phyloP scores from a whole-genome alignment of 148 eudicot species.

The Spergularia bocconei region DNA sequence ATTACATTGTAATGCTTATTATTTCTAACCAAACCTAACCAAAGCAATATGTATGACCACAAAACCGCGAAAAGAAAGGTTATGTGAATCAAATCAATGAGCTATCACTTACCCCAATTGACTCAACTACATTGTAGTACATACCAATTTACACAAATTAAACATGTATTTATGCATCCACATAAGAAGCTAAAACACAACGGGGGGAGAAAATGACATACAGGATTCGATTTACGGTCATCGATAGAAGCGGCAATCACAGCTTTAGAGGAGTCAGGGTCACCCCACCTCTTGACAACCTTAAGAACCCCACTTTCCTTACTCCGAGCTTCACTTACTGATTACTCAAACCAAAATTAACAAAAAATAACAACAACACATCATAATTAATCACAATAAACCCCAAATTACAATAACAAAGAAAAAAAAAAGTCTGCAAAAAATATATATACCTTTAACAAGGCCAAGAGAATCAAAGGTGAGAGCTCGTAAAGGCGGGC shows the following conservation, averaged over 20 bases:
- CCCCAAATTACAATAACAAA: neutral
- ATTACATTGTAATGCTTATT: no score
- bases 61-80: neutral
- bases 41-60: neutral
- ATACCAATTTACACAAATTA: neutral
- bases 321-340: slow-evolving; percentile 78
- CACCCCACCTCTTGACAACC: slow-evolving; percentile 92
- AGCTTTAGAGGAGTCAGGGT: slow-evolving; percentile 63
- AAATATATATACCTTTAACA: slow-evolving; percentile 47
- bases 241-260: slow-evolving; percentile 67
- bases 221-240: slow-evolving; percentile 62
- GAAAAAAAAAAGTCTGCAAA: neutral
- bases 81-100: neutral
- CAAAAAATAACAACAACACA: neutral
- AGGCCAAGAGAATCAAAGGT: slow-evolving; percentile 80
- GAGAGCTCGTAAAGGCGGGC: slow-evolving; percentile 85
- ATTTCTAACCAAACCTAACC: no score
- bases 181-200: no score
- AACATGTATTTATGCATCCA: no score
- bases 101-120: neutral
- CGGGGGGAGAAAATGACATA: slow-evolving; percentile 25
- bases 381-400: neutral
- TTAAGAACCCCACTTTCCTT: slow-evolving; percentile 59
- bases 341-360: neutral
- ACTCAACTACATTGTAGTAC: neutral